Evolutionary conservation across 495 filamentous ascomycete genomes (phyloP), one percentile per base, ranked within the genome.

Genomic region (Penicillium lividum): DNA sequence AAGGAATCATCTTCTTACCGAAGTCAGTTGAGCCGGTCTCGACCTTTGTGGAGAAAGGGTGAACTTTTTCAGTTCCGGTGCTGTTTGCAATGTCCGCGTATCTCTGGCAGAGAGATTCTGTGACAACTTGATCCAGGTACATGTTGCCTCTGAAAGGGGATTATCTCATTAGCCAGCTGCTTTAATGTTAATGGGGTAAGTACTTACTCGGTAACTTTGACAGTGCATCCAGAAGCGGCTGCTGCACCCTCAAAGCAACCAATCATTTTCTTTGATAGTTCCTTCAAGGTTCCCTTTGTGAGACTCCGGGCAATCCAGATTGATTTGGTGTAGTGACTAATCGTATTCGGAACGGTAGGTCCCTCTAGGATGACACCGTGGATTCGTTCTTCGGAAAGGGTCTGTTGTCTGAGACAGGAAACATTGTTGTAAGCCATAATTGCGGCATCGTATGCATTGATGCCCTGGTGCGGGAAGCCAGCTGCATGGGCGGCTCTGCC

Each of bases 401-500:
- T 82, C 61, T 85, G 83, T 58, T 85, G 82, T 13, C 84, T 73
- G 2, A 86, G 73, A 1, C 80, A 74, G 0, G 76, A 76, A 4
- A 85, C 58, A 29, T 71, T 71, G 54, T 81, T 83, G 64, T 85
- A 86, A 1, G 78, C 76, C 3, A 69, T 71, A 15, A 84, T 70
- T 3, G 84, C 64, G 3, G 82, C 84, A 54, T 86, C 84, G 6
- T 85, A 76, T 0, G 83, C 82, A 50, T 87, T 87, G 54, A 84
- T 75, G 0, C 82, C 82, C 9, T 75, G 61, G 80, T 81, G 84
- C 0, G 83, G 84, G 15, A 68, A 74, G 15, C 75, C 75, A 0
- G 80, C 82, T 0, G 81, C 81, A 57, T 85, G 77, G 34, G 66
- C 53, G 27, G 43, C 31, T 31, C 64, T 67, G 7, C 59, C 62